Evolutionary conservation across 495 filamentous ascomycete species (phyloP).

Genomic region (Xylaria cubensis): DNA sequence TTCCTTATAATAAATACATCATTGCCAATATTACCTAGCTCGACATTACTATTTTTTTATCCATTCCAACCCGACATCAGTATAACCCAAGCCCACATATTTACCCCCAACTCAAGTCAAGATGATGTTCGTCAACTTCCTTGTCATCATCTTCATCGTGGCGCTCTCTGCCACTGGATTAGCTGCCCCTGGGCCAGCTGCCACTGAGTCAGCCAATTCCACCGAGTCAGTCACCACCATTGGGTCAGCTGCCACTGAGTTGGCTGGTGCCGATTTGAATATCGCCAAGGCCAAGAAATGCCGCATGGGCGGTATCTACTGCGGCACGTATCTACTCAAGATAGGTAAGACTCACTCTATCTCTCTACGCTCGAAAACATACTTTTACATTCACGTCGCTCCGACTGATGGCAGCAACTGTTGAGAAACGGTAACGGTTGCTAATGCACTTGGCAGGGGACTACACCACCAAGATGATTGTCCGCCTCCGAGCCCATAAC

Average conservation of each 20-base stretch:
- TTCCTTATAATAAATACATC: background rate
- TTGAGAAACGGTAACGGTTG: background rate
- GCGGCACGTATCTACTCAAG: background rate
- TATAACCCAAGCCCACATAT: background rate
- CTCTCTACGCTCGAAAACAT: background rate
- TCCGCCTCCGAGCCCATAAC: background rate
- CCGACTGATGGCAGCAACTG: background rate
- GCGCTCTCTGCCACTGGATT: conserved; percentile 1
- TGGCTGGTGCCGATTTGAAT: too few relatives aligned
- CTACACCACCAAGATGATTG: background rate
- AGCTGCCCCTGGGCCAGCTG: background rate
- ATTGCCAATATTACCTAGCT: background rate
- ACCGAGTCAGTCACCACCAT: too few relatives aligned
- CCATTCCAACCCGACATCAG: background rate
- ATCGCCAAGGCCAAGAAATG: background rate
- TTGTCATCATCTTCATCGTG: background rate
- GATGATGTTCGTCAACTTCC: background rate
- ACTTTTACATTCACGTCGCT: background rate
- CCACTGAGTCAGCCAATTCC: too few relatives aligned
- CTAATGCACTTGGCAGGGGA: background rate
- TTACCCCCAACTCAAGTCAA: background rate
- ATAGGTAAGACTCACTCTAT: background rate
- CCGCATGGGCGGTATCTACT: background rate
- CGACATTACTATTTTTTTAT: background rate
- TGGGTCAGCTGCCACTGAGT: too few relatives aligned